These are phyloP conservation scores for Tuber umbilicatum DNA, from an alignment of 495 filamentous ascomycete genomes.

Conservation along the genomic window DNA sequence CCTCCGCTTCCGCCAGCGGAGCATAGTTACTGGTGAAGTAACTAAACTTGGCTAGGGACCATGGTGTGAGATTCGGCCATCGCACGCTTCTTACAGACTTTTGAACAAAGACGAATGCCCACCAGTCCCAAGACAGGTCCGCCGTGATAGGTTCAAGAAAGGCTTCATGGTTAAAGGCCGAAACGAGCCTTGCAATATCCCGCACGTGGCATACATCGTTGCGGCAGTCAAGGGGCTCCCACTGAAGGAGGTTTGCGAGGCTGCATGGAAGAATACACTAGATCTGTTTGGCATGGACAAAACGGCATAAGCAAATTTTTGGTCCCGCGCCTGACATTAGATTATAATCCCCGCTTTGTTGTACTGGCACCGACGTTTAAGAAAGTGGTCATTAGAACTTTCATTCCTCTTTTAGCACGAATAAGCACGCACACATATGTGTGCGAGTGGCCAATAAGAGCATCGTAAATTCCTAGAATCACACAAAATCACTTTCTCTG, in stretches of 20 bases:
- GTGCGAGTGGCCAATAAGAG: neutral
- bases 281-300: constrained; percentile 70
- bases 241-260: constrained; percentile 76
- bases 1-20: neutral
- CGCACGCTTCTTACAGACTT: constrained; percentile 57
- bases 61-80: constrained; percentile 68
- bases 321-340: neutral
- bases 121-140: constrained; percentile 51
- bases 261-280: constrained; percentile 76
- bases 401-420: neutral
- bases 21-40: neutral
- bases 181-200: constrained; percentile 82
- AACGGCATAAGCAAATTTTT: neutral
- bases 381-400: neutral
- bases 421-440: neutral
- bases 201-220: constrained; percentile 76
- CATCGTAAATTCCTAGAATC: neutral
- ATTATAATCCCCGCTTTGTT: neutral
- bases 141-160: constrained; percentile 87
- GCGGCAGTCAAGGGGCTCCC: constrained; percentile 72
- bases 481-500: neutral
- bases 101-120: constrained; percentile 43
- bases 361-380: neutral
- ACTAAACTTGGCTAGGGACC: constrained; percentile 48
- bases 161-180: constrained; percentile 81